A percentile compares a stretch with the other conserved stretches of the same genome.
Conservation (phyloP, 805 yeast species). For the Ogataea sp. region DNA sequence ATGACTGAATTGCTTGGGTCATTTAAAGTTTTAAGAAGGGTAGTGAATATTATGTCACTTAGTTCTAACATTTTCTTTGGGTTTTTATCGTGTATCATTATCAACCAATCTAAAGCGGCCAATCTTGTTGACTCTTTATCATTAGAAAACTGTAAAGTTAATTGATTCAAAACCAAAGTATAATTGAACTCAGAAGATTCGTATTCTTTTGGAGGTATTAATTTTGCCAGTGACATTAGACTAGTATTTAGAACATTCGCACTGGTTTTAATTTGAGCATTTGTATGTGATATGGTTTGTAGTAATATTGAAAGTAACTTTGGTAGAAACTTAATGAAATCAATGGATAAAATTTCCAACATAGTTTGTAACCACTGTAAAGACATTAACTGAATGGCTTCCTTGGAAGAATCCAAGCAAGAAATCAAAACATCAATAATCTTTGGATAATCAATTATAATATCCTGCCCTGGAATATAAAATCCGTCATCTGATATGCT, state of each 20-base stretch:
- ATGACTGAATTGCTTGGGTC: conserved; percentile 74
- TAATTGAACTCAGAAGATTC: conserved; percentile 34
- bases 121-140: conserved; percentile 77
- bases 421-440: conserved; percentile 78
- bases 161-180: conserved; percentile 56
- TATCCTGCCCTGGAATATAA: conserved; percentile 73
- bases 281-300: conserved; percentile 50
- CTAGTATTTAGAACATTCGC: conserved; percentile 51
- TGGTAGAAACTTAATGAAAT: conserved; percentile 68
- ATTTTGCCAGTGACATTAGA: conserved; percentile 42
- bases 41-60: conserved; percentile 61
- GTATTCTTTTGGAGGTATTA: conserved; percentile 30
- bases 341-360: conserved; percentile 64
- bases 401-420: conserved; percentile 65
- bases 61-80: conserved; percentile 48
- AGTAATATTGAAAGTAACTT: conserved; percentile 64
- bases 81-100: conserved; percentile 66
- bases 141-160: conserved; percentile 63
- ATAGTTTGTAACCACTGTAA: conserved; percentile 77
- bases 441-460: conserved; percentile 69
- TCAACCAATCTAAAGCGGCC: conserved; percentile 85
- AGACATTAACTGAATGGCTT: conserved; percentile 71
- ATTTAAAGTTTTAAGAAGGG: conserved; percentile 61
- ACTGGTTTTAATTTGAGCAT: conserved; percentile 39
- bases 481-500: conserved; percentile 37